Evolutionary conservation across 2,329 filamentous ascomycete species (phyloP), one percentile per base, ranked within the genome.

Genomic region (Cercospora sesami): DNA sequence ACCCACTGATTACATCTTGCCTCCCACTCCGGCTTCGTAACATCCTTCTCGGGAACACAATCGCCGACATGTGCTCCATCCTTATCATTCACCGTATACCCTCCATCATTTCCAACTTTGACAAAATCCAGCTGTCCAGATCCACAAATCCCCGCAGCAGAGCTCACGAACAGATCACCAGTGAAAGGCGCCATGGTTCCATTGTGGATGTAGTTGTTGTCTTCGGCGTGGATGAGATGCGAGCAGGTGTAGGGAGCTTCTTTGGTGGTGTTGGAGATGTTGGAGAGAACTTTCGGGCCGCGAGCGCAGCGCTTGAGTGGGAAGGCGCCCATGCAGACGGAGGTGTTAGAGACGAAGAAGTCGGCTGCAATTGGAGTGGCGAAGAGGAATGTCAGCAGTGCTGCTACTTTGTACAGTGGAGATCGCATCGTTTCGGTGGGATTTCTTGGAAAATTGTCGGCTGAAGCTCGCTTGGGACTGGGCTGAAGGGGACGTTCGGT

Each of bases 321-420:
- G 26, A 70, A 68, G 10, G 70, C 63, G 45, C 70, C 72, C 66
- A 72, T 74, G 62, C 72, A 74, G 64, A 70, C 63, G 16, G 70
- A 66, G 36, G 68, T 71, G 68, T 73, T 74, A 53, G 71, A 70
- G 42, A 73, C 48, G 58, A 71, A 64, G 66, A 74, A 73, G 64
- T 74, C 72, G 42, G 71, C 72, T 7, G 63, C 26, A 36, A 28
- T 48, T 9, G 55, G 55, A 59, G 55, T 36, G 30, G 65, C n/a
- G 61, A 64, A 21, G 21, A 67, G 14, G 12, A 61, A 28, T n/a
- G 58, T 21, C 8, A 65, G 23, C 30, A 67, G 28, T 21, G 60
- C 33, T 10, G n/a, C 31, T 23, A 30, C 28, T 21, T 1, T 31
- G 30, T 3, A 59, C 31, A 33, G 14, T 59, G 55, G 8, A 8